Base-by-base conservation (phyloP, 352 stramenopile genomes). In the Phytophthora rubi region DNA sequence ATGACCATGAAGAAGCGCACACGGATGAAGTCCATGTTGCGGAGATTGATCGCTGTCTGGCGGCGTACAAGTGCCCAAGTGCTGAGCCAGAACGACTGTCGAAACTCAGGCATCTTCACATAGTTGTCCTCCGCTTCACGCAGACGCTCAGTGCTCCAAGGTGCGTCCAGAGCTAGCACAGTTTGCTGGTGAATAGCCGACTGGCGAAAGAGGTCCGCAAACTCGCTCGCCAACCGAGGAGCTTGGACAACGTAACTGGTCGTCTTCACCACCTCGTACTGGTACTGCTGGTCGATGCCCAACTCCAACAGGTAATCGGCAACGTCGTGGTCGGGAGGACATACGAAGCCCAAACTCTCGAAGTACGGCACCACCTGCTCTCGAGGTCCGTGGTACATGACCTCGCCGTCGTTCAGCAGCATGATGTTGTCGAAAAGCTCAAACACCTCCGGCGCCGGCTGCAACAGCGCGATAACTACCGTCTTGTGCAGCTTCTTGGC, bases 401-500 rank as follows among this genome's bases (percentile, higher is more conserved):
- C 70, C 18, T 82, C 58, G 18, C 73, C 12, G 91, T 85, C 73
- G 66, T 85, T 83, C 15, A 87, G 49, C n/a, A 87, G 54, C 37
- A 87, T 3, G 12, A 87, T 54, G 61, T 98, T 88, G 73, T 98
- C 95, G 72, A 98, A 98, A 4, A 98, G 69, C 9, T 82, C 84
- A 32, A 97, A 93, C 10, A 95, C 93, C 71, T 98, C 92, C 0
- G 94, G 94, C 4, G 92, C 80, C 21, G 94, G 93, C 70, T 98
- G 79, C 13, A 97, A 67, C 16, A 97, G 68, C 5, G 86, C 83
- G 3, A 97, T 80, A 6, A 92, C 80, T 10, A 77, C 57, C 4
- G 81, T 89, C 42, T 76, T 69, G 42, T 75, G 53, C 4, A 90
- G 52, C 6, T 70, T 71, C 58, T 85, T 68, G 26, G 81, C 78